Conservation (phyloP, 371 early-diverging fungal species). For the Capniomyces stellatus region DNA sequence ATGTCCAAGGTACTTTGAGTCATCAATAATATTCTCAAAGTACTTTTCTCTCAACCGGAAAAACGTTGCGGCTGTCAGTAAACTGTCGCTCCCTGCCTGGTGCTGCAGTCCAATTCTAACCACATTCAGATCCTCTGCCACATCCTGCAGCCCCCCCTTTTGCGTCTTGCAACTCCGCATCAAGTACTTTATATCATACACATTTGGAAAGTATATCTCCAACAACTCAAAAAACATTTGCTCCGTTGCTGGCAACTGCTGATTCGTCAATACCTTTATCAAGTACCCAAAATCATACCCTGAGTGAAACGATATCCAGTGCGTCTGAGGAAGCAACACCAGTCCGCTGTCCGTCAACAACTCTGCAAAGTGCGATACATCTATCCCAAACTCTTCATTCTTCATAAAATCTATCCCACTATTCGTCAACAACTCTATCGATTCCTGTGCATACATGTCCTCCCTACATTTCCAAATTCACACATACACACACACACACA, state of each 20-base stretch:
- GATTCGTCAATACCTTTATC: constrained; percentile 87
- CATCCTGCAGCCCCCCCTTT: constrained; percentile 97
- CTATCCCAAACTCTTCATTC: constrained; percentile 95
- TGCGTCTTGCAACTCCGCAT: constrained; percentile 91
- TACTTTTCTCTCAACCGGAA: constrained; percentile 91
- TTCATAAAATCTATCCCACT: constrained; percentile 97
- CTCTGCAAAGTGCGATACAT: constrained; percentile 93
- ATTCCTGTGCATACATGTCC: constrained; percentile 99
- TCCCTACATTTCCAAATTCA: too few relatives aligned
- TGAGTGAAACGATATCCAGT: constrained; percentile 99
- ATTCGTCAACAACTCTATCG: constrained; percentile 90
- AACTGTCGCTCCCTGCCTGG: constrained; percentile 98
- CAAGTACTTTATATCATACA: constrained; percentile 98
- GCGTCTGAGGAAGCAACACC: constrained; percentile 80
- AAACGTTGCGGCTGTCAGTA: constrained; percentile 89
- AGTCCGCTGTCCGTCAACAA: constrained; percentile 94
- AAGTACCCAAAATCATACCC: constrained; percentile 99
- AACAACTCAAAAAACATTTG: constrained; percentile 89
- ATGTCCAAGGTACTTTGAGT: constrained; percentile 57
- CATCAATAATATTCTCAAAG: constrained; percentile 89
- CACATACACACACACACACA: too few relatives aligned
- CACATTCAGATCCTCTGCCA: constrained; percentile 92
- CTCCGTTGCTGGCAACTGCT: constrained; percentile 83
- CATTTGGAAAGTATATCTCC: constrained; percentile 85
- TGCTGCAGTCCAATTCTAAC: constrained; percentile 94